Conservation (phyloP, 1,284 basidiomycete species). For the Cutaneotrichosporon dermatis region DNA sequence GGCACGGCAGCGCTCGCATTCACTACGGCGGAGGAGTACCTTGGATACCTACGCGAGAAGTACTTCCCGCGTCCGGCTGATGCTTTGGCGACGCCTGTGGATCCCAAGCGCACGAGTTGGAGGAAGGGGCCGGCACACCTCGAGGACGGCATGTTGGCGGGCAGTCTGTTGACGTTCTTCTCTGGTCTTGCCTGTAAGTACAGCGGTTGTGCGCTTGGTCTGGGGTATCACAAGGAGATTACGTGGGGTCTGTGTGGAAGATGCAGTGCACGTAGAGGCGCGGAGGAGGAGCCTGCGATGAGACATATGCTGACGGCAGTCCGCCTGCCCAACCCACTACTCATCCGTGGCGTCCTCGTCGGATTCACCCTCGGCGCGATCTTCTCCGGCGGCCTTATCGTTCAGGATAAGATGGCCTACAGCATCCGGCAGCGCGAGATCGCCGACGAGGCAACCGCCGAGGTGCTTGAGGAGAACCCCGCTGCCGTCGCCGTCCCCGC, state of each 20-base stretch:
- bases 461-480: conserved; percentile 5
- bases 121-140: conserved; percentile 29
- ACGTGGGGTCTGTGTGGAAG: too few relatives aligned
- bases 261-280: too few relatives aligned
- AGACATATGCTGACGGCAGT: conserved; percentile 22
- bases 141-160: conserved; percentile 43
- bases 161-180: conserved; percentile 30
- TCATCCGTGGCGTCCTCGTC: conserved; percentile 34
- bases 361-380: conserved; percentile 34
- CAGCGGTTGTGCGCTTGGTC: too few relatives aligned
- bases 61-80: conserved; percentile 13
- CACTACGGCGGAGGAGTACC: conserved; percentile 38
- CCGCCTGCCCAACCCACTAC: conserved; percentile 38
- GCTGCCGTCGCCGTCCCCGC: background rate
- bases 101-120: conserved; percentile 28
- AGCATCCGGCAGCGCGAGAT: conserved; percentile 17
- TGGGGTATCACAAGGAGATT: too few relatives aligned
- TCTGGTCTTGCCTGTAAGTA: conserved; percentile 39
- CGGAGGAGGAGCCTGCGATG: too few relatives aligned
- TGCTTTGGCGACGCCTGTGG: conserved; percentile 5
- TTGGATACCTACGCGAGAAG: conserved; percentile 33
- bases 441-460: conserved; percentile 6
- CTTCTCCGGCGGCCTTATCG: conserved; percentile 33
- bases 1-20: conserved; percentile 35
- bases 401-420: conserved; percentile 31